Evolutionary conservation across 2,329 filamentous ascomycete genomes (phyloP).

Genomic region (Hirsutella thompsonii): DNA sequence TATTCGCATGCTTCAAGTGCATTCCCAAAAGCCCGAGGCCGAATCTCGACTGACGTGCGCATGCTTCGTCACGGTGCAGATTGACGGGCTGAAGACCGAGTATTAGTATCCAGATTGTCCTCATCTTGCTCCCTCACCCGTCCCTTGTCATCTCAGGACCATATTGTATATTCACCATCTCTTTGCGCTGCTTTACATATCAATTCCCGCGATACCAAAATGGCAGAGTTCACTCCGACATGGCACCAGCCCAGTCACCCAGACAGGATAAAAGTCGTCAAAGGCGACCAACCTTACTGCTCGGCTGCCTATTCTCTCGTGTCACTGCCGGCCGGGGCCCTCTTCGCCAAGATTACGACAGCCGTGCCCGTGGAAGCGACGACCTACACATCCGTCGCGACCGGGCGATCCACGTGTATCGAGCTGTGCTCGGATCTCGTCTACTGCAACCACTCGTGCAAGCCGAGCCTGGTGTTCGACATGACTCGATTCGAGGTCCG

Average conservation of each 20-base stretch:
- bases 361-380: neutral
- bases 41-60: no score
- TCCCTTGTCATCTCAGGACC: no score
- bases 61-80: no score
- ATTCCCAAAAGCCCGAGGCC: no score
- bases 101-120: no score
- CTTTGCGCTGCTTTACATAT: no score
- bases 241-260: conserved; percentile 3
- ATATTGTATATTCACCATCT: neutral
- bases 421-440: conserved; percentile 2
- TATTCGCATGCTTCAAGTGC: no score
- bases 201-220: neutral
- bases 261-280: conserved; percentile 1
- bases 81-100: no score
- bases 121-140: no score
- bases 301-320: conserved; percentile 1
- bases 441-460: conserved; percentile 3
- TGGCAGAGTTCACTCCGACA: neutral
- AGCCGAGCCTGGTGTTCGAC: conserved; percentile 1
- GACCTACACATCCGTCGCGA: conserved; percentile 1
- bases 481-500: conserved; percentile 1
- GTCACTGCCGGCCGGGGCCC: neutral
- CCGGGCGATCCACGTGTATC: neutral
- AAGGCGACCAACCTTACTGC: neutral
- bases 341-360: conserved; percentile 1